Evolutionary conservation across 495 filamentous ascomycete species (phyloP), one percentile per base, ranked within the genome.

Genomic region (Trichoderma asperelloides): DNA sequence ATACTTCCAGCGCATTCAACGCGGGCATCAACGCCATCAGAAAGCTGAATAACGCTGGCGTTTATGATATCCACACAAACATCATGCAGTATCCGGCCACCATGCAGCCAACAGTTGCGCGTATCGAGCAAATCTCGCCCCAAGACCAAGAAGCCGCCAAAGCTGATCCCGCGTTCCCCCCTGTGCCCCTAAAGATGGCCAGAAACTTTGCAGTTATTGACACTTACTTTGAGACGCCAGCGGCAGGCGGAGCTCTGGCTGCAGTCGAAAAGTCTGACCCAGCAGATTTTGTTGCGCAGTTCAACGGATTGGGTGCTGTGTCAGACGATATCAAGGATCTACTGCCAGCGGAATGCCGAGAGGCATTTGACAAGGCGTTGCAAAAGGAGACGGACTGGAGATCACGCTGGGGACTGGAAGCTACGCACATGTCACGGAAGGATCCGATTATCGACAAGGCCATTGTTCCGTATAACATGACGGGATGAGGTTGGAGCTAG

Each of bases 61-160:
- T 92, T 28, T 98, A 98, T 75, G 93, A 98, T 70, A 85, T 93
- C 27, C 92, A 97, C 77, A 97, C 95, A 51, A 98, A 98, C 74
- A 70, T 80, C 49, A 90, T 97, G 82, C 89, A 91, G 70, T 95
- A 89, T 71, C 96, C 95, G 0, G 84, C 84, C 67, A 91, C 84
- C 70, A 97, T 91, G 83, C 96, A 98, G 78, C 92, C 95, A 0
- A 94, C 93, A 2, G 90, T 91, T 73, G 91, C 86, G 11, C 86
- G 87, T 65, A 91, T 93, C 82, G 91, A 93, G 77, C 85, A 87
- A 57, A 76, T 92, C 16, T 28, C 69, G 49, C 74, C 68, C 7
- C 71, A 76, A 40, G 70, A 71, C 28, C 69, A 75, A 33, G 70
- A 73, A 9, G 39, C 70, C 21, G 28, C 68, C 64, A 66, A 67